Evolutionary conservation across 495 filamentous ascomycete genomes (phyloP).

Genomic region (Aspergillus indologenus): DNA sequence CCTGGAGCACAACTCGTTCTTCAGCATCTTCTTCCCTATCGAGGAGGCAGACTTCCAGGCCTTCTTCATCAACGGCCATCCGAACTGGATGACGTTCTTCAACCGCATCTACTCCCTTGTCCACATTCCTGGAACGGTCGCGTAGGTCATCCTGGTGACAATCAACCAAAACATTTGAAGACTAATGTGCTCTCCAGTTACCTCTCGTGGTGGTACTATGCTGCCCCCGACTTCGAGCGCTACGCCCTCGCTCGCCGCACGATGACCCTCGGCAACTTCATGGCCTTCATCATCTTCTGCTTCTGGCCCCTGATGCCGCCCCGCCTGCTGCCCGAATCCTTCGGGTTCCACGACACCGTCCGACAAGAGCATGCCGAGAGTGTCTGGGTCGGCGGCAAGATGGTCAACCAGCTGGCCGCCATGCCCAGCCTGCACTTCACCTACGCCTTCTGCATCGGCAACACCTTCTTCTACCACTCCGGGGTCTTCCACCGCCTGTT

Average conservation of each 20-base stretch:
- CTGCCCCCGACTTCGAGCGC: conserved; percentile 49
- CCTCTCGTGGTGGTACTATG: conserved; percentile 65
- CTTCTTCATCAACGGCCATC: conserved; percentile 59
- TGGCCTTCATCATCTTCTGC: conserved; percentile 60
- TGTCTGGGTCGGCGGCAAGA: conserved; percentile 58
- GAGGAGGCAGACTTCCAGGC: conserved; percentile 53
- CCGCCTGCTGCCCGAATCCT: conserved; percentile 56
- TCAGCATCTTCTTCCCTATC: conserved; percentile 55
- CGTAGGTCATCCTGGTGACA: conserved; percentile 38
- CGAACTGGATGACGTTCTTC: conserved; percentile 52
- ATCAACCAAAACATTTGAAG: neutral
- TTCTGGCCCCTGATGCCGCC: conserved; percentile 66
- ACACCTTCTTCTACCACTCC: conserved; percentile 58
- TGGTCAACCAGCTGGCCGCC: conserved; percentile 53
- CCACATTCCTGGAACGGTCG: conserved; percentile 65
- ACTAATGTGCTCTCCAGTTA: conserved; percentile 37
- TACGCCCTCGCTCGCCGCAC: conserved; percentile 60
- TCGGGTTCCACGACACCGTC: conserved; percentile 61
- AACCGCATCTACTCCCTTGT: conserved; percentile 63
- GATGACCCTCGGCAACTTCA: conserved; percentile 61
- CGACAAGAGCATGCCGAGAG: conserved; percentile 59
- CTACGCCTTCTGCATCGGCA: conserved; percentile 58
- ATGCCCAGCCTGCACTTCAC: conserved; percentile 62
- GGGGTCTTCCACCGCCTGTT: conserved; percentile 46
- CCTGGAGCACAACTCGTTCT: conserved; percentile 53